Base-by-base conservation (phyloP, 2,329 filamentous ascomycete genomes). In the Fusarium sp. region DNA sequence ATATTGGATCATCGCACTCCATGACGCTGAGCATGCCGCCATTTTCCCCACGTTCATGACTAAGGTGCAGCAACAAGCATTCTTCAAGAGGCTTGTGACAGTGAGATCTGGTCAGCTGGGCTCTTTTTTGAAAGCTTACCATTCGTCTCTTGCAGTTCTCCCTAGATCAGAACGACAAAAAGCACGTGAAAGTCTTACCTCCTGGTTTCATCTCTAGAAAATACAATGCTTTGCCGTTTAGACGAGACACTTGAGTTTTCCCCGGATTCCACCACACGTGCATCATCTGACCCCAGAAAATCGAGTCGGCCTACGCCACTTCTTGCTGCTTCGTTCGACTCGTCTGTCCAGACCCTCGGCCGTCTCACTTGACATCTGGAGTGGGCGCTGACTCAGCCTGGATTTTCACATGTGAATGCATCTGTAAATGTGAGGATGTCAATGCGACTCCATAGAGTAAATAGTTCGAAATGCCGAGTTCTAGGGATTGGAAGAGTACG, bases 221-320 rank as follows among this genome's bases (percentile, higher is more conserved):
- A 16, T 8, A 37, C 34, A 37, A 37, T 18, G 34, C 28, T 57
- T 41, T 57, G 34, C 58, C 60, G 49, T 44, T 33, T 26, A 34
- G 23, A 30, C 44, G 44, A 56, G 59, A 64, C 41, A 54, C 23
- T 50, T 70, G 58, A 62, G 57, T 67, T 65, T 69, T 70, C 67
- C 67, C 67, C 67, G 30, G 62, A 70, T 70, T 70, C 58, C 54
- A 54, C 54, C 51, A 54, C 67, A 70, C 45, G 42, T 70, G 62
- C 52, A 70, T 70, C 67, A 70, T 70, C 53, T 70, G 67, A 70
- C 62, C 66, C 66, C 52, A 15, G 51, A 56, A 54, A 62, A 57
- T 36, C 34, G 65, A 44, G 56, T 66, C 55, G 65, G 60, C 65
- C 57, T 67, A 55, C 62, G 67, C 67, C 67, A 70, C 67, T 59